These are phyloP conservation scores for Strigomonas culicis DNA, from an alignment of 208 protist genomes.

Conservation along the genomic window DNA sequence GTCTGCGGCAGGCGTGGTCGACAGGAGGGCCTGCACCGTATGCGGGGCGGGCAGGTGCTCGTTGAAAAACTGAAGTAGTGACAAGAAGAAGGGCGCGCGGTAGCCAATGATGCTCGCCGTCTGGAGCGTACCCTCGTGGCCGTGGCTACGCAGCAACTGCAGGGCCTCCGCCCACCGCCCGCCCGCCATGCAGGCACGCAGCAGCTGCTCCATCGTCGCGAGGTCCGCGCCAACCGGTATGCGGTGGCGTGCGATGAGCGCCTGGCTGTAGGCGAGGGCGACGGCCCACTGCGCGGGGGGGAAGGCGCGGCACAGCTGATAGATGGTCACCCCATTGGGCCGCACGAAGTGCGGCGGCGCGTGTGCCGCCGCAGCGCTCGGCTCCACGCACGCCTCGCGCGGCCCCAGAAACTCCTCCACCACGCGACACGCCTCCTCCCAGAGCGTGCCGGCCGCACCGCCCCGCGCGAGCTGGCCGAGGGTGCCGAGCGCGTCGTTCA, in stretches of 20 bases:
- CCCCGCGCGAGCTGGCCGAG: slow-evolving; percentile 20
- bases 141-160: slow-evolving; percentile 13
- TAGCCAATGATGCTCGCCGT: slow-evolving; percentile 4
- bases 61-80: too few relatives aligned
- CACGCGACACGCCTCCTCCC: slow-evolving; percentile 44
- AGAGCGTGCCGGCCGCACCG: not conserved
- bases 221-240: slow-evolving; percentile 22
- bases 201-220: slow-evolving; percentile 26
- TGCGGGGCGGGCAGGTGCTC: too few relatives aligned
- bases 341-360: slow-evolving; percentile 9
- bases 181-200: slow-evolving; percentile 36
- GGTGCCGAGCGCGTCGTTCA: slow-evolving; percentile 61
- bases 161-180: slow-evolving; percentile 57
- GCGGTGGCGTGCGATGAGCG: slow-evolving; percentile 21
- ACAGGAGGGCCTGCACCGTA: too few relatives aligned
- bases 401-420: slow-evolving; percentile 34
- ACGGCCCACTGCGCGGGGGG: slow-evolving; percentile 7
- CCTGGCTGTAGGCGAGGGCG: slow-evolving; percentile 28
- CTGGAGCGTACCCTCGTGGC: not conserved
- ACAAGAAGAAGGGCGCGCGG: not conserved
- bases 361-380: too few relatives aligned
- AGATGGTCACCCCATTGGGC: slow-evolving; percentile 57
- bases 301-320: slow-evolving; percentile 47
- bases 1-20: not conserved
- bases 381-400: too few relatives aligned